A percentile compares a stretch with the other conserved stretches of the same genome.
Evolutionary conservation across 129 eudicot genomes (phyloP).

Genomic region (Flaveria brownii): DNA sequence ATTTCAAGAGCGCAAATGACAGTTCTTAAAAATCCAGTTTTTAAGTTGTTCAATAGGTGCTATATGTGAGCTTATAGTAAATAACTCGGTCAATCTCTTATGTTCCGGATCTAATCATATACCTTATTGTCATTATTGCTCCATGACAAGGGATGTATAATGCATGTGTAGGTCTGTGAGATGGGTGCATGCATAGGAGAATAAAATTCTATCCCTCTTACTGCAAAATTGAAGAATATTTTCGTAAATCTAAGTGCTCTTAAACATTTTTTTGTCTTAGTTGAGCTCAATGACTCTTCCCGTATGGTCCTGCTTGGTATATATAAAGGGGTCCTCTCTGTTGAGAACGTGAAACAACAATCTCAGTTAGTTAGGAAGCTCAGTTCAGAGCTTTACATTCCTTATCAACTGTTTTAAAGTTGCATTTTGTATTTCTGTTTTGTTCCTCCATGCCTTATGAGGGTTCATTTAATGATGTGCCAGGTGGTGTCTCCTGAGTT

Average conservation of each 20-base stretch:
- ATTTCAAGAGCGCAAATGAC: neutral
- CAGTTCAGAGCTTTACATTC: neutral
- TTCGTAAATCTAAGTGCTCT: neutral
- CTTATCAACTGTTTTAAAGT: neutral
- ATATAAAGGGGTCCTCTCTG: neutral
- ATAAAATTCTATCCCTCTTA: neutral
- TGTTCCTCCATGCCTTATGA: conserved; percentile 22
- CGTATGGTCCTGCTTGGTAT: neutral
- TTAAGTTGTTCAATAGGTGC: neutral
- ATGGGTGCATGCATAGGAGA: neutral
- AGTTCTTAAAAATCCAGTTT: neutral
- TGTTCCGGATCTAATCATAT: neutral
- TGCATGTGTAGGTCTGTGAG: neutral
- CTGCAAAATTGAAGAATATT: neutral
- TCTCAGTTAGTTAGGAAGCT: neutral
- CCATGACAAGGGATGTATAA: neutral
- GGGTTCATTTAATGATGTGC: conserved; percentile 26
- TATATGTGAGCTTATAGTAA: neutral
- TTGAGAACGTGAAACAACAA: neutral
- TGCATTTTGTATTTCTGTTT: neutral
- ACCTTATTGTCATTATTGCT: neutral
- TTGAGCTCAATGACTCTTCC: neutral
- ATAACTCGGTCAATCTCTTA: neutral
- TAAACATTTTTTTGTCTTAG: neutral
- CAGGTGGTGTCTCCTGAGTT: conserved; percentile 98